Percentiles rank a stretch among this genome's conserved stretches.
These are phyloP conservation scores for Neonectria sp. DNA, from an alignment of 2,329 filamentous ascomycete species.

Conservation along the genomic window DNA sequence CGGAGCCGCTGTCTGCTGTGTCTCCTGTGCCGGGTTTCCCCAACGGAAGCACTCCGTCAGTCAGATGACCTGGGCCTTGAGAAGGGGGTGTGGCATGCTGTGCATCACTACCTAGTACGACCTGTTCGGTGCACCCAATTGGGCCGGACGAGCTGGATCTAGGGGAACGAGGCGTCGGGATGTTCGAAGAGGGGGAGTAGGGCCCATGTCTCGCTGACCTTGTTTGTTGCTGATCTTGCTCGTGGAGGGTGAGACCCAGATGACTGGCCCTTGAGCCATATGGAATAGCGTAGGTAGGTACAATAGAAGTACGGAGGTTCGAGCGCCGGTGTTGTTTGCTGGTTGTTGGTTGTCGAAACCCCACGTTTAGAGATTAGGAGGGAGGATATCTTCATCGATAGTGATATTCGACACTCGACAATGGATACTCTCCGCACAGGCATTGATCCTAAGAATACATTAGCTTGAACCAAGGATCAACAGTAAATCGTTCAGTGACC, in stretches of 20 bases:
- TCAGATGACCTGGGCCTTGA: constrained; percentile 3
- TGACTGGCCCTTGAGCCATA: not conserved
- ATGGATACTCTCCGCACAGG: not conserved
- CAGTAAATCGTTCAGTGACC: constrained; percentile 10
- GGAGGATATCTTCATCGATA: not conserved
- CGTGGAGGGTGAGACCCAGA: not conserved
- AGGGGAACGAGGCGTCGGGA: constrained; percentile 15
- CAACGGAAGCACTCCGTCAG: not conserved
- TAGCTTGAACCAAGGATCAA: constrained; percentile 21
- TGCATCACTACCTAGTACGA: constrained; percentile 12
- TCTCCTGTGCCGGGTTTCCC: not conserved
- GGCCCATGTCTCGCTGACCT: constrained; percentile 4
- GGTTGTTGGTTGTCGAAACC: constrained; percentile 3
- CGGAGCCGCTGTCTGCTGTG: not conserved
- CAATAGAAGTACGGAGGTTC: not conserved
- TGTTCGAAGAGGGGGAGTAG: constrained; percentile 10
- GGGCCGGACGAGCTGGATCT: constrained; percentile 9
- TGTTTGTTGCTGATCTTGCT: constrained; percentile 1
- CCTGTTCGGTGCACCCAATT: constrained; percentile 7
- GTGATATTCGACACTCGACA: not conserved
- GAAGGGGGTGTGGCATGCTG: constrained; percentile 3
- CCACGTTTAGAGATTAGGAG: constrained; percentile 4
- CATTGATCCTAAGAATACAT: constrained; percentile 17
- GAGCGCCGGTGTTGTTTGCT: not conserved
- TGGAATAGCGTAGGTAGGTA: not conserved